These are phyloP conservation scores for Beauveria caledonica DNA, from an alignment of 2,329 filamentous ascomycete genomes.

Conservation along the genomic window DNA sequence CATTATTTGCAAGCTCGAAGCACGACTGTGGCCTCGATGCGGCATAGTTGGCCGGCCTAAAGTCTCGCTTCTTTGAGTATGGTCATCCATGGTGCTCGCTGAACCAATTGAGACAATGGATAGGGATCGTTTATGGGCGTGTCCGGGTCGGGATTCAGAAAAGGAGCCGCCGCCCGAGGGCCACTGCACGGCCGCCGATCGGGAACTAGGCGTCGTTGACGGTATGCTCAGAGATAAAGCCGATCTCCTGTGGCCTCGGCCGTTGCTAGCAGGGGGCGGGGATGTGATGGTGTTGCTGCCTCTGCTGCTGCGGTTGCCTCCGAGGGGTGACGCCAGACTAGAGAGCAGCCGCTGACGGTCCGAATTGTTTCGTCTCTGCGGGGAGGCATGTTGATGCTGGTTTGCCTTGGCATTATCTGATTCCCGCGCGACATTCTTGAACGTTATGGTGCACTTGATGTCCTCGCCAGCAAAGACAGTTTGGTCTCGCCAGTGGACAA, in stretches of 20 bases:
- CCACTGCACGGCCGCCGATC: slow-evolving; percentile 42
- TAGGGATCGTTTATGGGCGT: slow-evolving; percentile 65
- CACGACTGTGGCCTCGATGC: slow-evolving; percentile 61
- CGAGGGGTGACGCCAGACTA: slow-evolving; percentile 34
- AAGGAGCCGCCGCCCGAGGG: slow-evolving; percentile 24
- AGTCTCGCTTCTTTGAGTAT: slow-evolving; percentile 33
- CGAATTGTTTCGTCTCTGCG: slow-evolving; percentile 20
- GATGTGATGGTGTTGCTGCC: slow-evolving; percentile 37
- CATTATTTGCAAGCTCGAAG: slow-evolving; percentile 70
- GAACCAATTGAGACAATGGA: slow-evolving; percentile 75
- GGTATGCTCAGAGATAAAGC: slow-evolving; percentile 56
- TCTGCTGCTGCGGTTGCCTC: slow-evolving; percentile 30
- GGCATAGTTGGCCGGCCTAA: slow-evolving; percentile 40
- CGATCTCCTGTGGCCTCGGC: slow-evolving; percentile 53
- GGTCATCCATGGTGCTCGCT: slow-evolving; percentile 39
- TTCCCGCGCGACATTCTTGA: slow-evolving; percentile 68
- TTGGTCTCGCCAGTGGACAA: slow-evolving; percentile 88
- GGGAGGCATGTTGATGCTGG: slow-evolving; percentile 16
- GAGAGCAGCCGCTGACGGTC: slow-evolving; percentile 30
- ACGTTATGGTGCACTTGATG: slow-evolving; percentile 90
- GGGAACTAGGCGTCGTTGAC: slow-evolving; percentile 34
- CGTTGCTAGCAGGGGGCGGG: slow-evolving; percentile 30
- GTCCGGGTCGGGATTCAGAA: slow-evolving; percentile 31
- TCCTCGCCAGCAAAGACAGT: slow-evolving; percentile 96
- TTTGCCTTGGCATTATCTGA: slow-evolving; percentile 22